These are phyloP conservation scores for Eimeria tenella DNA, from an alignment of 169 alveolate genomes.

Conservation along the genomic window DNA sequence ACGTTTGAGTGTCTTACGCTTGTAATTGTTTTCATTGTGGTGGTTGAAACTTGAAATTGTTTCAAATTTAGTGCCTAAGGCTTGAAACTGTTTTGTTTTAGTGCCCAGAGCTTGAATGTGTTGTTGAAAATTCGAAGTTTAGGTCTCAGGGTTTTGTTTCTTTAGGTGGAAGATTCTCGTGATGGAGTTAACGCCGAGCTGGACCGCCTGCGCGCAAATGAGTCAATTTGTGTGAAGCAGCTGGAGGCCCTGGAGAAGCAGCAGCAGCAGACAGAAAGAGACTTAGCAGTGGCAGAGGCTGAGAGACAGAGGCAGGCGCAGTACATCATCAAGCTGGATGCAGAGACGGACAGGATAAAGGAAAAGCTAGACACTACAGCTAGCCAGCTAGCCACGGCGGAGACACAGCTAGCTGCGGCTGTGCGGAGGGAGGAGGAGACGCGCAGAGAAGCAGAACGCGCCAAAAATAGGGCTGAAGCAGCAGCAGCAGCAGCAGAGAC, in stretches of 20 bases:
- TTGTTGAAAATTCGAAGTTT: not conserved
- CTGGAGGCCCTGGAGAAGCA: not conserved
- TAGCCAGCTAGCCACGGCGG: slow-evolving; percentile 22
- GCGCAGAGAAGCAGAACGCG: not conserved
- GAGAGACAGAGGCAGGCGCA: slow-evolving; percentile 26
- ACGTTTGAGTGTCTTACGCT: too few relatives aligned
- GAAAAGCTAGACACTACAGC: not conserved
- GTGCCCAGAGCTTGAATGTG: not conserved
- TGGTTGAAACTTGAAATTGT: not conserved
- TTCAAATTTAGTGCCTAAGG: not conserved
- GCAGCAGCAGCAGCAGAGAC: slow-evolving; percentile 39
- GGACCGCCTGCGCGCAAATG: not conserved
- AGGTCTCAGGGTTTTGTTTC: not conserved
- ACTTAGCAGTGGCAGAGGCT: not conserved
- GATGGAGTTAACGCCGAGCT: not conserved
- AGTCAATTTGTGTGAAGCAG: not conserved
- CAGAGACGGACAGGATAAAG: not conserved
- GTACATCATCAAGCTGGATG: not conserved
- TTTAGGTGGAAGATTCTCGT: not conserved
- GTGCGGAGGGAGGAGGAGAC: slow-evolving; percentile 13
- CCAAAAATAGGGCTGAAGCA: not conserved
- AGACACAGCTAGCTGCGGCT: slow-evolving; percentile 7
- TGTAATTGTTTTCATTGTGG: not conserved
- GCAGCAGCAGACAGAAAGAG: slow-evolving; percentile 5
- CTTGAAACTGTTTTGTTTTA: not conserved